Base-by-base conservation (phyloP, 2,329 filamentous ascomycete species). In the Delphinella strobiligena region DNA sequence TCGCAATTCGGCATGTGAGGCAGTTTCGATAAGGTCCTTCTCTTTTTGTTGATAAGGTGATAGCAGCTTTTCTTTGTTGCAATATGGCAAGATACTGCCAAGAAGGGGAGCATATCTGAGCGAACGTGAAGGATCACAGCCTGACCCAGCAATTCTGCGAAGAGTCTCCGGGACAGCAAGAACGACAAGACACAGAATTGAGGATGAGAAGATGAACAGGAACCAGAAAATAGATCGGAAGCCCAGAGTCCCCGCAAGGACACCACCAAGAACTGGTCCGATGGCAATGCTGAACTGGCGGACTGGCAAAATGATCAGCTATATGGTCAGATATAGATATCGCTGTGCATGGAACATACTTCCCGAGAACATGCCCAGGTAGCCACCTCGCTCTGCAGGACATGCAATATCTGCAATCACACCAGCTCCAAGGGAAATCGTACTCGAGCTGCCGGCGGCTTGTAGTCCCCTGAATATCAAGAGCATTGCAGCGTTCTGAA, bases 211-310 rank as follows among this genome's bases (percentile, higher is more conserved):
- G 41, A 66, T 64, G 31, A 37, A 66, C 5, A 58, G 51, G 42
- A 68, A 68, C 63, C 65, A 68, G 46, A 69, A 49, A 49, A 59
- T 51, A 49, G 52, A 48, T 42, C 56, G 27, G 59, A 54, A 50
- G 32, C 52, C 54, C 3, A 64, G 53, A 39, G 54, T 62, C 31
- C 56, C 44, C 2, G 49, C 48, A 4, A 58, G 50, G 3, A 59
- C 29, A 5, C 55, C 54, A 17, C 54, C 55, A n/a, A 59, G 49
- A 11, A 52, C 47, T 17, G 54, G 54, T 2, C 46, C 53, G 2
- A 55, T 19, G 4, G 51, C 49, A 12, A 27, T 27, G 12, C 22
- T 27, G 22, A 27, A 27, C 12, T 27, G 22, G 7, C 22, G 22
- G 7, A 27, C 22, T 27, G 22, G 7, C 7, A 27, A 12, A 27